A percentile compares a stretch with the other conserved stretches of the same genome.
phyloP scores from a whole-genome alignment of 192 early-diverging fungal species.

The Backusella mclennaniae region DNA sequence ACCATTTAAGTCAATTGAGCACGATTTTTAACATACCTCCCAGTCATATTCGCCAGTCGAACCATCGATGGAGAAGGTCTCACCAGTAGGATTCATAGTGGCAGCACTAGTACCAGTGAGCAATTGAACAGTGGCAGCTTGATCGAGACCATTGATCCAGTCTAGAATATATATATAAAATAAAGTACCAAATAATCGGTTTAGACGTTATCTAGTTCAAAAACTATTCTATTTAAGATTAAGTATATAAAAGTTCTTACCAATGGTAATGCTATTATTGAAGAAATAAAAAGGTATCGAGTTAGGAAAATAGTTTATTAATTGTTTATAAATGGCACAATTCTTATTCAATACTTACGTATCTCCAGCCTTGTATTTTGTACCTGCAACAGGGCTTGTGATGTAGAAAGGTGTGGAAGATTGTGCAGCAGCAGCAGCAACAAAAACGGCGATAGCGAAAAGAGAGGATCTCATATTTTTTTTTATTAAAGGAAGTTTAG shows the following conservation, averaged over 20 bases:
- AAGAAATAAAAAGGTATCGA: background rate
- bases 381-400: constrained; percentile 26
- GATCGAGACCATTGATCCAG: constrained; percentile 19
- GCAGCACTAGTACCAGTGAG: background rate
- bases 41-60: background rate
- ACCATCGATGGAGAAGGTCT: constrained; percentile 14
- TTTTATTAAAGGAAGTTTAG: background rate
- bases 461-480: background rate
- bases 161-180: background rate
- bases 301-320: background rate
- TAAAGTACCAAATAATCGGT: background rate
- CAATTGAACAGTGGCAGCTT: background rate
- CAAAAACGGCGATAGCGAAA: constrained; percentile 13
- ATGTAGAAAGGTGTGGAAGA: constrained; percentile 25
- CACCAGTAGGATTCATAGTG: constrained; percentile 4
- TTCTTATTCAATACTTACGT: constrained; percentile 4
- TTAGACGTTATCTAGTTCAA: background rate
- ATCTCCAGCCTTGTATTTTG: constrained; percentile 18
- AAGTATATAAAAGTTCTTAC: background rate
- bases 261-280: background rate
- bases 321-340: background rate
- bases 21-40: constrained; percentile 2
- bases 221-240: background rate
- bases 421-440: constrained; percentile 17
- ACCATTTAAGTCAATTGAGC: background rate